Base-by-base conservation (phyloP, 306 rosid species). In the Castanopsis chinensis region DNA sequence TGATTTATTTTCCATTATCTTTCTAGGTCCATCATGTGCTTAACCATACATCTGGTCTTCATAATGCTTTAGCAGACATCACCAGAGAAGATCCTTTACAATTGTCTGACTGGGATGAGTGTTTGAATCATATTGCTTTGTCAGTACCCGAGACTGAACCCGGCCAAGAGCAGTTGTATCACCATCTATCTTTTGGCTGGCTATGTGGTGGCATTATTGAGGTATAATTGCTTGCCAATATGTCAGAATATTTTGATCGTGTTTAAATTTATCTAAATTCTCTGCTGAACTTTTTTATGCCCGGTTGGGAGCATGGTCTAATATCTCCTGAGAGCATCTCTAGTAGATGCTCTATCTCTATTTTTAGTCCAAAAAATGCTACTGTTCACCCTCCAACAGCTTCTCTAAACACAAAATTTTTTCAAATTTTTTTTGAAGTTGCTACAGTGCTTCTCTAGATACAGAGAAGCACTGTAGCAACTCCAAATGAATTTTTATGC, bases 21-120 rank as follows among this genome's bases (percentile, higher is more conserved):
- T 71, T 37, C 59, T 86, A 96, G 99, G 97, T 96, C 80, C 97
- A 96, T 85, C 98, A 93, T 56, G 97, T 93, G 79, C 99, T 96
- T 83, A 91, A 93, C 82, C 98, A 96, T 89, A 93, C 97, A 74
- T 88, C 99, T 77, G 98, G 99, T 72, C 89, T 96, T 90, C 99
- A 91, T 87, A 93, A 92, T 82, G 98, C 97, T 67, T 72, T 89
- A 87, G 88, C 87, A 72, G 84, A 86, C 73, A 37, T 79, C 10
- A 28, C 5, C 69, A 79, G 73, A 79, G 98, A 91, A 89, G 79
- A 93, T 80, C 97, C 97, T 71, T 73, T 91, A 51, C 76, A 89
- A 45, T 72, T 91, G 87, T 53, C 83, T 33, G 99, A 96, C 85
- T 96, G 99, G 99, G 88, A 93, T 83, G 97, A 81, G 78, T 91